These are phyloP conservation scores for Auricularia heimuer DNA, from an alignment of 768 basidiomycete species.

Conservation along the genomic window DNA sequence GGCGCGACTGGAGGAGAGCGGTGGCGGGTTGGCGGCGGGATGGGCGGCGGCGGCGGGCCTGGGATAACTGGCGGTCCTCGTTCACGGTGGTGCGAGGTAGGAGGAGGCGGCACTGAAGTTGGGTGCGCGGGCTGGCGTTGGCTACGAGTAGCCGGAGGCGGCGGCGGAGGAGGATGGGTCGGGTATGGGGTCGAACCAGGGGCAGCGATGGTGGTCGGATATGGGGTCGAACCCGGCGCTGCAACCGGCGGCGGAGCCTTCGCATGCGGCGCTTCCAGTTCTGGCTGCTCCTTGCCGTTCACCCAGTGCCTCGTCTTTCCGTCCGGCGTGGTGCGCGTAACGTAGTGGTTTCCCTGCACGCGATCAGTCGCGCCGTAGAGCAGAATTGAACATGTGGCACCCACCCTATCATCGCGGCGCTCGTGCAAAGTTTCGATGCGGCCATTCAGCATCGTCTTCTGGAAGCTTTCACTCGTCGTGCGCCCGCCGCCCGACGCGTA, in stretches of 20 bases:
- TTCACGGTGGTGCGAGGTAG: no score
- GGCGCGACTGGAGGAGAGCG: no score
- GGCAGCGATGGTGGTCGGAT: no score
- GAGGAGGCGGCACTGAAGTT: no score
- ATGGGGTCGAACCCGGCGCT: not conserved
- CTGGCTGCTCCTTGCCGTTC: conserved; percentile 49
- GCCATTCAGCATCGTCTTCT: not conserved
- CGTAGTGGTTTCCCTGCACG: conserved; percentile 63
- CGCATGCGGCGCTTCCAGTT: not conserved
- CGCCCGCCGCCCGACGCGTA: no score
- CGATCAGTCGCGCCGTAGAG: conserved; percentile 4
- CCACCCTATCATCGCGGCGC: not conserved
- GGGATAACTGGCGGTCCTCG: no score
- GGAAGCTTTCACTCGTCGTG: not conserved
- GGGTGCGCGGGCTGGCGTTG: no score
- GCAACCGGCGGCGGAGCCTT: not conserved
- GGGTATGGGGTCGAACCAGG: not conserved
- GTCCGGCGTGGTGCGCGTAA: conserved; percentile 54
- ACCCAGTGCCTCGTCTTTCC: conserved; percentile 56
- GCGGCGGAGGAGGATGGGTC: no score
- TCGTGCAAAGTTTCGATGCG: not conserved
- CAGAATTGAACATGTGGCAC: not conserved
- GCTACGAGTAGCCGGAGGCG: no score
- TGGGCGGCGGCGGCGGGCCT: no score
- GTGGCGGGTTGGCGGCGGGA: no score